Evolutionary conservation across 805 yeast species (phyloP), one percentile per base, ranked within the genome.

Genomic region (Ogataea chonburiensis): DNA sequence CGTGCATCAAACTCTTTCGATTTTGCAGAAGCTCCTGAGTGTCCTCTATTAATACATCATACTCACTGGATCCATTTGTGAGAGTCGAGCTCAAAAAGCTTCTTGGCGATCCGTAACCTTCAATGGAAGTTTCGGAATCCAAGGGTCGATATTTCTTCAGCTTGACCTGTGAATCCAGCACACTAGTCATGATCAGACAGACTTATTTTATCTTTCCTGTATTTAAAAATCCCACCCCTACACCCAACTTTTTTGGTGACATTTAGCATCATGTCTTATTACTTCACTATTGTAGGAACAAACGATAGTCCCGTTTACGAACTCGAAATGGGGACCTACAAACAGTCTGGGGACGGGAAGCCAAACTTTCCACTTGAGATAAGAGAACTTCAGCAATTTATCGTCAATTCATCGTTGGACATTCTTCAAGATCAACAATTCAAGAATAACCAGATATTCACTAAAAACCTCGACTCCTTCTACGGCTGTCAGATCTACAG

Each of bases 361-460:
- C 67, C 81, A 7, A 68, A 68, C 53, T 82, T 88, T 48, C 71
- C 89, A 1, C 66, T 75, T 7, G 85, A 80, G 32, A 74, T 86
- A 58, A 73, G 73, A 49, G 96, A 91, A 53, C 63, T 91, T 23
- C 79, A 83, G 47, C 97, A 96, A 15, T 91, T 88, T 53, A 79
- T 93, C 18, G 73, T 89, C 22, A 95, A 93, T 55, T 76, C 96
- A 1, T 78, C 98, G 2, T 62, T 93, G 23, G 98, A 93, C 58
- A 70, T 93, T n/a, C 79, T 93, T 0, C 96, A 93, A 46, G 96
- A 89, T 50, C 62, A 78, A 3, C 97, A 88, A 55, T 88, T 95
- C 91, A 73, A 76, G 31, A 68, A 75, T 7, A 76, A 70, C 45
- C 68, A 72, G 28, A 68, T 83, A 45, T 81, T 84, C 53, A 64